Evolutionary conservation across 768 basidiomycete species (phyloP), one percentile per base, ranked within the genome.

Genomic region (Steccherinum ochraceum): DNA sequence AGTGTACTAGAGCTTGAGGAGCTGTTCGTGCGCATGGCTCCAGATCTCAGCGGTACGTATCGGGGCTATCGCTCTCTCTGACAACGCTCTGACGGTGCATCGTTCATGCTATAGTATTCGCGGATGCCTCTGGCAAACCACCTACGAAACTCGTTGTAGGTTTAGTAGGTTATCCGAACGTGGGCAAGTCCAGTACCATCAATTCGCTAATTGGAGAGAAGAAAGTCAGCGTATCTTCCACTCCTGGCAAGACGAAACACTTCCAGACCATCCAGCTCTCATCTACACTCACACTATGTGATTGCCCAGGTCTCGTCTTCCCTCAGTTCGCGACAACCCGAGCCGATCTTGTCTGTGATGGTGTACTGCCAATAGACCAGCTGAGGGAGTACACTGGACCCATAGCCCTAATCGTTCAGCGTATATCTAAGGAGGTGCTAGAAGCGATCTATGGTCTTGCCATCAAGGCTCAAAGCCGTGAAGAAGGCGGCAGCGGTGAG

Each of bases 221-320:
- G 73, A 93, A 90, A 76, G 96, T 99, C 56, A 96, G 93, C 63
- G 96, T 99, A 23, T 98, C 95, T 3, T 84, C 95, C 0, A 99
- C 96, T 0, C 96, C 96, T 0, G 96, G 96, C 55, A 90, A 98
- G 71, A 99, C 96, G 12, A 99, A 99, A 64, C 95, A 99, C 68
- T 97, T 98, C 71, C 96, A 99, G 68, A 98, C 96, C 0, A 93
- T 97, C 59, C 83, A 92, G 61, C 78, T 99, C n/a, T 93, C 93
- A 11, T 80, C 86, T 16, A 74, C 81, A 2, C 86, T 98, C 40
- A 74, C 86, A 43, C 79, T 99, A 18, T 98, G 94, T 58, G 96
- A 99, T 69, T 99, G 96, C 70, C 96, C 96, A 16, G 96, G 96
- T 63, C 73, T 98, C 27, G 96, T 99, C 30, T 97, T 98, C 63